Evolutionary conservation across 2,329 filamentous ascomycete genomes (phyloP).

Genomic region (Huntiella bhutanensis): DNA sequence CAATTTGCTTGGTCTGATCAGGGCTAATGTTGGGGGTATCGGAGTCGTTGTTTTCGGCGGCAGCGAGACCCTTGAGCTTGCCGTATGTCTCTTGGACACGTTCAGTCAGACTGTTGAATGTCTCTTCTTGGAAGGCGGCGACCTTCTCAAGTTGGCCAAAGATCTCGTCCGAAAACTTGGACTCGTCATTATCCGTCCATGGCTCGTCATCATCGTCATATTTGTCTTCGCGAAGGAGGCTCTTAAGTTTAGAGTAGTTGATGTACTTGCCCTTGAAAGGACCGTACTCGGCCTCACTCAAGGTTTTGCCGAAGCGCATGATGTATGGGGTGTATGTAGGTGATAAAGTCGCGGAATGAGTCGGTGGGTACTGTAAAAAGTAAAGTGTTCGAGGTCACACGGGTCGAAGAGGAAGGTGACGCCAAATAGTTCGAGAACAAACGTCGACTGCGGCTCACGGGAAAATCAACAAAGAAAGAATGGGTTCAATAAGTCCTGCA

Average conservation of each 20-base stretch:
- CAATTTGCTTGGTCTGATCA: constrained; percentile 47
- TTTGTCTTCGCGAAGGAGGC: constrained; percentile 60
- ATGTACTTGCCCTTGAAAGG: constrained; percentile 92
- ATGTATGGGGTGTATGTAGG: constrained; percentile 13
- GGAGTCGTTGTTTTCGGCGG: constrained; percentile 39
- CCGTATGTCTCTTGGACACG: constrained; percentile 39
- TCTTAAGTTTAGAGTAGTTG: constrained; percentile 86
- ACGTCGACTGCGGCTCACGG: neutral
- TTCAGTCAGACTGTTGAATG: constrained; percentile 38
- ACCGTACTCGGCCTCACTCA: constrained; percentile 58
- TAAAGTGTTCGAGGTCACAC: neutral
- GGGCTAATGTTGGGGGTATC: constrained; percentile 25
- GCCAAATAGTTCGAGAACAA: neutral
- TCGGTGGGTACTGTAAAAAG: neutral
- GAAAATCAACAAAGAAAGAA: neutral
- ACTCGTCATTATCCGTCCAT: constrained; percentile 92
- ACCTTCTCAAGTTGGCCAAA: constrained; percentile 96
- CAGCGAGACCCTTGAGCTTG: constrained; percentile 61
- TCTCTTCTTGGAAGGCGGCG: constrained; percentile 67
- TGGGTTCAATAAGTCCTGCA: neutral
- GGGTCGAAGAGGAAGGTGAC: neutral
- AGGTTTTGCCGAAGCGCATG: constrained; percentile 89
- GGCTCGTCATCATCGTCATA: constrained; percentile 40
- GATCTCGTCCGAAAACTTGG: constrained; percentile 82
- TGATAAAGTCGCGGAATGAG: neutral